phyloP scores from a whole-genome alignment of 768 basidiomycete genomes.

The Pholiota molesta region DNA sequence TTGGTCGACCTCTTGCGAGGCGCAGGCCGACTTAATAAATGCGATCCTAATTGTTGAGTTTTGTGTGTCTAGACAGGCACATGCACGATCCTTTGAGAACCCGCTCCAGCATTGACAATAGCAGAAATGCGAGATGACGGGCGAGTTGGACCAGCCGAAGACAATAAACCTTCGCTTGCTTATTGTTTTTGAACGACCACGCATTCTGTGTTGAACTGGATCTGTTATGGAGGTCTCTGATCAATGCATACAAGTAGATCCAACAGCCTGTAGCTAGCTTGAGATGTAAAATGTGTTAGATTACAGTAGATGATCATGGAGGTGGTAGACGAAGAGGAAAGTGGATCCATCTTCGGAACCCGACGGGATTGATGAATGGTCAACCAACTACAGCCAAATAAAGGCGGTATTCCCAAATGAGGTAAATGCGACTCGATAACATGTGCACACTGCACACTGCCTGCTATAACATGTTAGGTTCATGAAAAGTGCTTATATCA shows the following conservation, averaged over 20 bases:
- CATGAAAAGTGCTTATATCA: no score
- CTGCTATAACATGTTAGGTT: no score
- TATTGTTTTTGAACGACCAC: not conserved
- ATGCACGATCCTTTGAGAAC: not conserved
- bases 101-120: not conserved
- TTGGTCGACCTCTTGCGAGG: not conserved
- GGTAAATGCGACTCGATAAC: not conserved
- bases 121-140: not conserved
- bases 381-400: not conserved
- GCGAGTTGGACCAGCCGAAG: not conserved
- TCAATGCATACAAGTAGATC: no score
- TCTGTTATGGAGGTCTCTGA: no score
- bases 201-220: no score
- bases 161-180: not conserved
- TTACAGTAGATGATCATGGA: no score
- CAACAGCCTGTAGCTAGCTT: no score
- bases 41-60: not conserved
- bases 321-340: not conserved
- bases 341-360: not conserved
- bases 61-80: not conserved
- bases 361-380: not conserved
- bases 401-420: not conserved
- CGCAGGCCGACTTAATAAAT: not conserved
- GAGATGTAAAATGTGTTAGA: no score
- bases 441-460: no score